Evolutionary conservation across 2,329 filamentous ascomycete genomes (phyloP), one percentile per base, ranked within the genome.

Genomic region (Clonostachys rosea): DNA sequence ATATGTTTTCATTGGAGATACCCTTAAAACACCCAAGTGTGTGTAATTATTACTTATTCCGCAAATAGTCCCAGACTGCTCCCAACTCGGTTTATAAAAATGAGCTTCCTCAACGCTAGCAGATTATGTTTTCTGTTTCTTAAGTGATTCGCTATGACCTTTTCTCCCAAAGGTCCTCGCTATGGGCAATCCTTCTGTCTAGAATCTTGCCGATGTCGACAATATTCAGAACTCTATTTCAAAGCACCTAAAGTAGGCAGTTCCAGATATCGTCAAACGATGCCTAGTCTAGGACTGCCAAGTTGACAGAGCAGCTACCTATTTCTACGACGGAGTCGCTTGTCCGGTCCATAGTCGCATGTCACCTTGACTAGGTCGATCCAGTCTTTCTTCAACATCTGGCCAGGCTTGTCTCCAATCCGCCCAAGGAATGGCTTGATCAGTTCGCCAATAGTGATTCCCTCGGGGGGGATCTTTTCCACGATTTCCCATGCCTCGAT

Each of bases 311-410:
- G 4, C 24, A 30, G 24, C 24, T 30, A 30, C 24, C 24, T 30
- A 30, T 30, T 30, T 30, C 24, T 30, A 30, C 24, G 24, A 30
- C 24, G 24, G 40, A 73, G 54, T 12, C 80, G 64, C 63, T 83
- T 85, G 49, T 83, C 78, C 0, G 70, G 53, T 2, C 72, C 75
- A 59, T 77, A 83, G 13, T 70, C 66, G 2, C 76, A 74, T 36
- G 79, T 69, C 35, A 73, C 69, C 60, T 77, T 81, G 12, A 86
- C 80, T 48, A 85, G 59, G 47, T 70, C 67, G 50, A 86, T 76
- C 74, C 81, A 86, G 24, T 80, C 74, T 34, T 66, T 64, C 53
- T 74, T 75, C 5, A 68, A 66, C 59, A 79, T 80, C 55, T 75
- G 70, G 5, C 74, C 72, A 6, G 74, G 71, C 7, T 68, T 66